Evolutionary conservation across 1,284 basidiomycete genomes (phyloP).

Genomic region (Pseudozyma sp.): DNA sequence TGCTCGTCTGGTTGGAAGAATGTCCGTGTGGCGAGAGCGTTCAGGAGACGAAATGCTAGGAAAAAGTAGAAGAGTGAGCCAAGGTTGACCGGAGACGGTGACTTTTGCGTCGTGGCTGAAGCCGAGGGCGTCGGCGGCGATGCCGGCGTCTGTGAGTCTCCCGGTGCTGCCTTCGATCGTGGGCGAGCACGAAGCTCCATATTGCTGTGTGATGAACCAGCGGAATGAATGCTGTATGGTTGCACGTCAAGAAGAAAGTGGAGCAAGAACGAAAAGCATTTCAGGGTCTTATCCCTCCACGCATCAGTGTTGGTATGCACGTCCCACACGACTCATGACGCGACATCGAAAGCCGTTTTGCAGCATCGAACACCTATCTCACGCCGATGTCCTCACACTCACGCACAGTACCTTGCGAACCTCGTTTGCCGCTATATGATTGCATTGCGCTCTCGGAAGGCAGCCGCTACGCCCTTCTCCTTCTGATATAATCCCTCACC

Average conservation of each 20-base stretch:
- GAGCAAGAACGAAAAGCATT: not conserved
- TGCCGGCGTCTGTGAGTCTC: not conserved
- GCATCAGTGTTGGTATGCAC: too few species aligned
- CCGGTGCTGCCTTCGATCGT: not conserved
- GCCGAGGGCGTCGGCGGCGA: not conserved
- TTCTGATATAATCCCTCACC: constrained; percentile 58
- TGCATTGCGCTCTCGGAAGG: too few species aligned
- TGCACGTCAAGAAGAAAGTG: not conserved
- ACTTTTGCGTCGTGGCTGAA: not conserved
- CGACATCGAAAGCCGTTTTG: too few species aligned
- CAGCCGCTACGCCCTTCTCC: constrained; percentile 27
- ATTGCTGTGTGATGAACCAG: too few species aligned
- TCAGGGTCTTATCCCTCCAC: too few species aligned
- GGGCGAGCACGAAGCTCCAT: constrained; percentile 1
- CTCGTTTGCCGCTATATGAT: too few species aligned
- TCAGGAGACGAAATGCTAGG: constrained; percentile 69
- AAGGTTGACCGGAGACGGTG: constrained; percentile 5
- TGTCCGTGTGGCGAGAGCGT: constrained; percentile 79
- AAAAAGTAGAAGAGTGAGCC: constrained; percentile 39
- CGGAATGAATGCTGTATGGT: too few species aligned
- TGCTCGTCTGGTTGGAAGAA: constrained; percentile 99
- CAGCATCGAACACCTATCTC: too few species aligned
- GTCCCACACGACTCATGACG: too few species aligned
- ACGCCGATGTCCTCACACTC: too few species aligned
- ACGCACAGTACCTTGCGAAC: too few species aligned